Base-by-base conservation (phyloP, 2,329 filamentous ascomycete species). In the Monosporascus sp. region DNA sequence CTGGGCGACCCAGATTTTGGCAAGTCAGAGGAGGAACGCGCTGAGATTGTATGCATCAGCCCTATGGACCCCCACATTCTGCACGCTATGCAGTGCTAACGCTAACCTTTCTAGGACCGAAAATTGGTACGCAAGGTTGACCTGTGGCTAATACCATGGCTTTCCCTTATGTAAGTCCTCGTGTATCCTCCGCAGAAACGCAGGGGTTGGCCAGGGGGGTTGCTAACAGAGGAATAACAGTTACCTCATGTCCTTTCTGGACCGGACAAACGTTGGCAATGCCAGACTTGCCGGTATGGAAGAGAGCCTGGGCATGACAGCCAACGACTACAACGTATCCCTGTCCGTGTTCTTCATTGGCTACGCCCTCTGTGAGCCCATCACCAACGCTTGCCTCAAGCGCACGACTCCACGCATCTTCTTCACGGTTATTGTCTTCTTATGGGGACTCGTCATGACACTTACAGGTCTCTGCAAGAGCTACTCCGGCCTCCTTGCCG, bases 261-360 rank as follows among this genome's bases (percentile, higher is more conserved):
- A 87, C 64, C 78, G 86, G 15, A 91, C 89, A 25, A 93, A 94
- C 62, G 89, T 92, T 42, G 67, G 67, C 51, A 89, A 89, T 70
- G 90, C 82, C 38, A 84, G 83, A 58, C 80, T 85, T 54, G 80
- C 79, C 24, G 72, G 75, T 48, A 69, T 83, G 11, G 58, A 70
- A 27, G 59, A 75, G 11, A 83, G 88, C 53, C 72, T 94, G 17
- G 59, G 79, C 34, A 81, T 93, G 48, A 78, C 77, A 0, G 76
- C 79, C 2, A 70, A 75, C 6, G 76, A 88, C 64, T 96, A 91
- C 72, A 92, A 92, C 67, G 76, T 81, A 22, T 81, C 85, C 0
- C 76, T 96, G 7, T 89, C 88, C 37, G 86, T 95, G 60, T 96
- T 96, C 74, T 96, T 95, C 72, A 78, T 95, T 48, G 90, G 88